Conservation (phyloP, 305 asterid genomes). For the Fraxinus sp. region DNA sequence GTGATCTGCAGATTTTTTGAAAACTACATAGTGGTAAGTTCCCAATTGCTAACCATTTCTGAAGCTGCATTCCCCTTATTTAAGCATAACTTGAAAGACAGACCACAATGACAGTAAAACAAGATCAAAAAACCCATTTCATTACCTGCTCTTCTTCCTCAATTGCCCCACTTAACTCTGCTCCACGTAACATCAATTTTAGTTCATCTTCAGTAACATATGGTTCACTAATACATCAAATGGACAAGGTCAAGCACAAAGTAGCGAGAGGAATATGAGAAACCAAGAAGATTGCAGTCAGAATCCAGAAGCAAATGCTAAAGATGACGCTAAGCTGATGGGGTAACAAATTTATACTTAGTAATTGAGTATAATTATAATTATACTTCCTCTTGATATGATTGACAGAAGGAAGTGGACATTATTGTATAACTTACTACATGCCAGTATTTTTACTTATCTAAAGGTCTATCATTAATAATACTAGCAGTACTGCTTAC, state of each 20-base stretch:
- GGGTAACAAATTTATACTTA: slow-evolving; percentile 11
- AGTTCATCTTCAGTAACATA: slow-evolving; percentile 98
- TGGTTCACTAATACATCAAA: slow-evolving; percentile 69
- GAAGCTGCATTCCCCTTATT: not conserved
- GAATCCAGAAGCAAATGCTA: slow-evolving; percentile 9
- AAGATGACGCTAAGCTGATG: slow-evolving; percentile 2
- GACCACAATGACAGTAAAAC: slow-evolving; percentile 3
- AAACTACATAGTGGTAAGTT: not conserved
- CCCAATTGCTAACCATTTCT: not conserved
- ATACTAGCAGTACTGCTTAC: not conserved
- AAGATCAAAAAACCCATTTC: slow-evolving; percentile 16
- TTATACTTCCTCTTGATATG: slow-evolving; percentile 10
- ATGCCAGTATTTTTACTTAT: slow-evolving; percentile 16
- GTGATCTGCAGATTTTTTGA: not conserved
- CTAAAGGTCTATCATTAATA: slow-evolving; percentile 12
- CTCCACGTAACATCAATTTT: slow-evolving; percentile 96
- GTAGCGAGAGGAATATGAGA: slow-evolving; percentile 9
- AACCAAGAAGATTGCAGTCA: slow-evolving; percentile 13
- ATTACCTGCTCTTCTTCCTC: slow-evolving; percentile 99
- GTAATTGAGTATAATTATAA: slow-evolving; percentile 10
- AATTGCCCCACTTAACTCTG: slow-evolving; percentile 97
- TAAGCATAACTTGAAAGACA: not conserved
- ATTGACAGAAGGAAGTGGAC: slow-evolving; percentile 8
- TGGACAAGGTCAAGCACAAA: slow-evolving; percentile 24
- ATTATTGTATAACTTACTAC: not conserved